Evolutionary conservation across 495 filamentous ascomycete species (phyloP).

Genomic region (Collariella sp.): DNA sequence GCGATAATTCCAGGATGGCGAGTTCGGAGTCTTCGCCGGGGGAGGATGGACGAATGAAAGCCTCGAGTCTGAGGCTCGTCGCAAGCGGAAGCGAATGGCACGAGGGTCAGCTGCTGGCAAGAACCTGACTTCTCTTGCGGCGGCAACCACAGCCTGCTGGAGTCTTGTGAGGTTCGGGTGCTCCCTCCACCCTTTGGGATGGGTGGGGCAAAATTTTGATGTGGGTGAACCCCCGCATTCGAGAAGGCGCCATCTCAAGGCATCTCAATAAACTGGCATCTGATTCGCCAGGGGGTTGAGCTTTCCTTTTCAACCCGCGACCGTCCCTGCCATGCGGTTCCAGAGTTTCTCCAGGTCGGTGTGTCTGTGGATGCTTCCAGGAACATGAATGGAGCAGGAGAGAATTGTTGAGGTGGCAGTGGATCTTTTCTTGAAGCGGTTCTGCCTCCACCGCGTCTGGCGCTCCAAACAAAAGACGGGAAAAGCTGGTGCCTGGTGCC

Average conservation of each 20-base stretch:
- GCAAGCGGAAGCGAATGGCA: background rate
- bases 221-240: background rate
- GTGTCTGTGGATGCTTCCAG: too few species aligned
- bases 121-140: background rate
- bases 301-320: background rate
- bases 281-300: conserved; percentile 2
- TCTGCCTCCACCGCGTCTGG: too few species aligned
- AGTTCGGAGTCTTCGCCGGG: too few species aligned
- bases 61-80: background rate
- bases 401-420: too few species aligned
- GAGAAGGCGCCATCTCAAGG: conserved; percentile 11
- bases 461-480: background rate
- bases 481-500: conserved; percentile 7
- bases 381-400: too few species aligned
- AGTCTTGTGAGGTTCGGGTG: background rate
- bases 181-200: background rate
- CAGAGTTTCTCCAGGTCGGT: background rate
- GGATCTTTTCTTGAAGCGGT: too few species aligned
- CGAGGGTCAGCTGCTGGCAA: background rate
- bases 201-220: background rate
- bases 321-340: background rate
- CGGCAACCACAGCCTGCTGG: background rate
- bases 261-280: conserved; percentile 8
- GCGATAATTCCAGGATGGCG: too few species aligned
- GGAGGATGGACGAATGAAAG: background rate